These are phyloP conservation scores for Arxiozyma heterogenica DNA, from an alignment of 1,139 yeast genomes.

Conservation along the genomic window DNA sequence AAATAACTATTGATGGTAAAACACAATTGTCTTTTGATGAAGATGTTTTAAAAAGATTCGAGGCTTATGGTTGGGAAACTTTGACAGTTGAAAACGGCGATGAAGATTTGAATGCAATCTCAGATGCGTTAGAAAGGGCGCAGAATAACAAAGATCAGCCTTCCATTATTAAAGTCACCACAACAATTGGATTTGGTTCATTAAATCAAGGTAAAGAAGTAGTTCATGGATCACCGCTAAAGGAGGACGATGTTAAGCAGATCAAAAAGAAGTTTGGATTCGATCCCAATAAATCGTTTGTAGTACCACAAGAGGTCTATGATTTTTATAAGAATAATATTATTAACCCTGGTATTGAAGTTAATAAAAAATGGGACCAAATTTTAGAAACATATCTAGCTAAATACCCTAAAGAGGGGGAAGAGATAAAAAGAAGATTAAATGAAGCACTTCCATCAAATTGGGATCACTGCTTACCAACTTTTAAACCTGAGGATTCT, in stretches of 20 bases:
- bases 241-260: slow-evolving; percentile 86
- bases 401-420: slow-evolving; percentile 72
- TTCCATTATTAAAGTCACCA: slow-evolving; percentile 77
- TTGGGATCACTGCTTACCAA: slow-evolving; percentile 77
- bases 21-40: slow-evolving; percentile 91
- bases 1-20: slow-evolving; percentile 93
- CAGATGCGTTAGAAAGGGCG: slow-evolving; percentile 65
- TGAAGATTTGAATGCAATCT: slow-evolving; percentile 63
- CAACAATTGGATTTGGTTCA: slow-evolving; percentile 95
- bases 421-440: slow-evolving; percentile 76
- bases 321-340: slow-evolving; percentile 55
- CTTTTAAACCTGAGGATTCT: slow-evolving; percentile 66
- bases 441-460: slow-evolving; percentile 70
- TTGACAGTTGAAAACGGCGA: slow-evolving; percentile 73
- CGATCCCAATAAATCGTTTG: slow-evolving; percentile 75
- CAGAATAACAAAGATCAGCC: slow-evolving; percentile 68
- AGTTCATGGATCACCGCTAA: slow-evolving; percentile 96
- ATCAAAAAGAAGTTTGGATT: slow-evolving; percentile 80
- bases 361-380: slow-evolving; percentile 67
- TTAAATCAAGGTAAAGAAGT: slow-evolving; percentile 75
- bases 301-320: slow-evolving; percentile 75
- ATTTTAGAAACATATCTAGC: slow-evolving; percentile 51
- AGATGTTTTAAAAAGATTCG: slow-evolving; percentile 77
- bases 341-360: slow-evolving; percentile 51
- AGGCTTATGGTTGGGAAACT: slow-evolving; percentile 93